Conservation (phyloP, 2,329 filamentous ascomycete genomes). For the Acarospora socialis region DNA sequence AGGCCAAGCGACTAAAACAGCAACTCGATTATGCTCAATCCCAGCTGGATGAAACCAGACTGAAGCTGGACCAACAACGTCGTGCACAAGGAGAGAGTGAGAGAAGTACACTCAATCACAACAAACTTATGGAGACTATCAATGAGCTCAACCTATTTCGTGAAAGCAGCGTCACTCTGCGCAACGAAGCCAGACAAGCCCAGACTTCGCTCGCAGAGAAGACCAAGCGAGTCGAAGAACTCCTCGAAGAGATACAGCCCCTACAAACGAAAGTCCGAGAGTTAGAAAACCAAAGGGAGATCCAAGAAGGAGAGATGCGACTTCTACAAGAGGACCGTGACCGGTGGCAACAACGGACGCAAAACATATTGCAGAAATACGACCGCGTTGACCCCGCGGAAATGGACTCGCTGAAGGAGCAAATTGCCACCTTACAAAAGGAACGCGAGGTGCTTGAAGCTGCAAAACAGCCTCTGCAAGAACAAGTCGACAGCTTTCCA, state of each 20-base stretch:
- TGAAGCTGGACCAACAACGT: constrained; percentile 85
- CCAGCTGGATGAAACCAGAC: constrained; percentile 74
- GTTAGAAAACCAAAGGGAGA: constrained; percentile 65
- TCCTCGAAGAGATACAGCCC: constrained; percentile 64
- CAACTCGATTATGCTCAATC: constrained; percentile 76
- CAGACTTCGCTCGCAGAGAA: constrained; percentile 65
- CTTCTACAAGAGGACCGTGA: constrained; percentile 84
- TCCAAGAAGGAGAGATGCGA: constrained; percentile 75
- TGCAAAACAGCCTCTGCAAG: constrained; percentile 36
- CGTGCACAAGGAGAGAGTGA: constrained; percentile 59
- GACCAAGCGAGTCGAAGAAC: constrained; percentile 56
- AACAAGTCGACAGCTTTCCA: constrained; percentile 34
- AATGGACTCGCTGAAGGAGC: constrained; percentile 74
- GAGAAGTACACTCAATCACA: constrained; percentile 62
- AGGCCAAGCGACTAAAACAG: constrained; percentile 76
- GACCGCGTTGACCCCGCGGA: constrained; percentile 90
- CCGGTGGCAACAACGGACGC: constrained; percentile 87
- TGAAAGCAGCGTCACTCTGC: constrained; percentile 82
- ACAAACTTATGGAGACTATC: constrained; percentile 84
- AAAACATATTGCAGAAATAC: constrained; percentile 91
- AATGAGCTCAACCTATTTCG: constrained; percentile 93
- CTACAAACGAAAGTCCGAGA: constrained; percentile 68
- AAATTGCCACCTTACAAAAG: constrained; percentile 49
- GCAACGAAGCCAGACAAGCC: constrained; percentile 69
- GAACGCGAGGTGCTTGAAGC: constrained; percentile 53